Conservation (phyloP, 768 basidiomycete genomes). For the Cantharellus anzutake region DNA sequence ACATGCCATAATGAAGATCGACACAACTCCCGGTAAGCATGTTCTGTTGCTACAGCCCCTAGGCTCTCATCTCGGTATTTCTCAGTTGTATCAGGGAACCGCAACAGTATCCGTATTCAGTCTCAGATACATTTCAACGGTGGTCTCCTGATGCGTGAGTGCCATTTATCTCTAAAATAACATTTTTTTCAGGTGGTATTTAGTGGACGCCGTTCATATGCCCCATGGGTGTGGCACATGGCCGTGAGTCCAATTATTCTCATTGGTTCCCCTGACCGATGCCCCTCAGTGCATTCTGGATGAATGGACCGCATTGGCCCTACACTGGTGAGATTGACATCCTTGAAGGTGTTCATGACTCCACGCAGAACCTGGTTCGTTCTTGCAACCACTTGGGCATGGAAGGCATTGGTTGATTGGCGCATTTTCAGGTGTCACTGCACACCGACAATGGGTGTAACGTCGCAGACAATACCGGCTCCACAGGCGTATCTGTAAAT, state of each 20-base stretch:
- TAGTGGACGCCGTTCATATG: slow-evolving; percentile 75
- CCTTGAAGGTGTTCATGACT: slow-evolving; percentile 64
- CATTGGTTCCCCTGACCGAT: not conserved
- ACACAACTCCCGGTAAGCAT: slow-evolving; percentile 48
- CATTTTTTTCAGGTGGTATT: slow-evolving; percentile 23
- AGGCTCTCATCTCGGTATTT: not conserved
- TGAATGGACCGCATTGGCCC: slow-evolving; percentile 32
- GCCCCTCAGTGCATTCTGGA: slow-evolving; percentile 9
- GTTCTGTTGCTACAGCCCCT: slow-evolving; percentile 28
- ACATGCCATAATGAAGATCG: slow-evolving; percentile 74
- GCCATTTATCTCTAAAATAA: not conserved
- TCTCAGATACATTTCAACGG: slow-evolving; percentile 38
- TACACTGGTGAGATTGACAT: slow-evolving; percentile 58
- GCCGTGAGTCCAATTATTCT: slow-evolving; percentile 5
- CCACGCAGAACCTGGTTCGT: slow-evolving; percentile 14
- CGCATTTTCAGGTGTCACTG: slow-evolving; percentile 63
- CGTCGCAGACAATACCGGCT: slow-evolving; percentile 29
- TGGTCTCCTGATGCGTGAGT: slow-evolving; percentile 22
- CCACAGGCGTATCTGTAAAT: slow-evolving; percentile 28
- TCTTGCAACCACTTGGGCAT: not conserved
- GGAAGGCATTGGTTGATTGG: slow-evolving; percentile 11
- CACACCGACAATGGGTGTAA: slow-evolving; percentile 59
- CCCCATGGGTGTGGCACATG: slow-evolving; percentile 65
- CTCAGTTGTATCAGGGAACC: slow-evolving; percentile 27
- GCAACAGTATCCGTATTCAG: slow-evolving; percentile 64